These are phyloP conservation scores for Hanseniaspora clermontiae DNA, from an alignment of 805 yeast genomes.

Conservation along the genomic window DNA sequence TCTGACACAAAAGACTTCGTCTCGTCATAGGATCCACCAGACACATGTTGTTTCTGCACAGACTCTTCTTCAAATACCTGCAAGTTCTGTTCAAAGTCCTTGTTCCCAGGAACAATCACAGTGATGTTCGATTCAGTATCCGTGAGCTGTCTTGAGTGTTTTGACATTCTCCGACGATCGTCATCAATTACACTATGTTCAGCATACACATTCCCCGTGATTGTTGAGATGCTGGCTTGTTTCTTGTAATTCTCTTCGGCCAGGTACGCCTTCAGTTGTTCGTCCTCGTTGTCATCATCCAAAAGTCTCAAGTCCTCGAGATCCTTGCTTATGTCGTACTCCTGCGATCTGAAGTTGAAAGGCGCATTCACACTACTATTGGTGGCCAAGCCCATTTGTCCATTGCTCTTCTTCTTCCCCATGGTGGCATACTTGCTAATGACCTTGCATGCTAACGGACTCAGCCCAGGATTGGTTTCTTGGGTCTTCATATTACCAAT, in stretches of 20 bases:
- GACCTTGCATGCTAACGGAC: background rate
- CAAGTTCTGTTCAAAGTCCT: background rate
- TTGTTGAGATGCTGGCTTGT: conserved; percentile 8
- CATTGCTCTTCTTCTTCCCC: conserved; percentile 4
- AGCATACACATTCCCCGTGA: background rate
- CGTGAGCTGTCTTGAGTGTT: conserved; percentile 3
- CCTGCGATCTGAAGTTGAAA: conserved; percentile 9
- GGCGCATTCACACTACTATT: background rate
- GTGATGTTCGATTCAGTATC: conserved; percentile 10
- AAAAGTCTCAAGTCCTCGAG: background rate
- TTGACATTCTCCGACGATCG: background rate
- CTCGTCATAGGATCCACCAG: background rate
- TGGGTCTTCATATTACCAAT: background rate
- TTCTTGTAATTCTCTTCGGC: background rate
- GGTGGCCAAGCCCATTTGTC: background rate
- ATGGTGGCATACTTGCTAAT: background rate
- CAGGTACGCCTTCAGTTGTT: background rate
- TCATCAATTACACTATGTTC: background rate
- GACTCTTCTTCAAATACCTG: background rate
- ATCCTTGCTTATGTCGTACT: conserved; percentile 5
- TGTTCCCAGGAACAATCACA: background rate
- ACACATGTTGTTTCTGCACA: background rate
- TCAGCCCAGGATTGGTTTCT: background rate
- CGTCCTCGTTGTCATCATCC: background rate
- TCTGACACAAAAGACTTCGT: background rate